These are phyloP conservation scores for Fusarium cicatricum DNA, from an alignment of 2,329 filamentous ascomycete species.

Conservation along the genomic window DNA sequence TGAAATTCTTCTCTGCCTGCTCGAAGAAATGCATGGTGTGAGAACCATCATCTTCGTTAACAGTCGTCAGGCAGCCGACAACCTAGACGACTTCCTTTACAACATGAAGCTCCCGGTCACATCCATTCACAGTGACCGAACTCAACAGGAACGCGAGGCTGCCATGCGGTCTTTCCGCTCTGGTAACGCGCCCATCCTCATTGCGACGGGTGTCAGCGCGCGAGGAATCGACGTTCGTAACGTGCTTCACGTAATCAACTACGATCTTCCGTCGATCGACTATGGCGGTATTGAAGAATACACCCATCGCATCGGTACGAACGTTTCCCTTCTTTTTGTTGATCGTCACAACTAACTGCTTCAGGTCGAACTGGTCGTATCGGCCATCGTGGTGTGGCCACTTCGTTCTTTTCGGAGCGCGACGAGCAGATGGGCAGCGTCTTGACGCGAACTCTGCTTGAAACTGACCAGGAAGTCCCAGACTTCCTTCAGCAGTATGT, in stretches of 20 bases:
- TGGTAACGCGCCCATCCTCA: constrained; percentile 78
- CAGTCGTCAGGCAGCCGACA: constrained; percentile 78
- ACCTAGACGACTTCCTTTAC: constrained; percentile 87
- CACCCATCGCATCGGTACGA: constrained; percentile 87
- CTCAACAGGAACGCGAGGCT: constrained; percentile 90
- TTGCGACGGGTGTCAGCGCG: constrained; percentile 86
- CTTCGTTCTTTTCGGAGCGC: constrained; percentile 84
- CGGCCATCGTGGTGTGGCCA: constrained; percentile 84
- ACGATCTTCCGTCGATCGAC: constrained; percentile 76
- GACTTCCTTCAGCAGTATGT: constrained; percentile 77
- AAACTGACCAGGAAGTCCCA: constrained; percentile 80
- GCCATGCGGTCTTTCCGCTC: constrained; percentile 85
- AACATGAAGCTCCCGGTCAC: constrained; percentile 82
- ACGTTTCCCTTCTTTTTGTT: background rate
- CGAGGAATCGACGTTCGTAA: constrained; percentile 90
- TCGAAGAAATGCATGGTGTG: constrained; percentile 73
- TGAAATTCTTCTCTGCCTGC: constrained; percentile 73
- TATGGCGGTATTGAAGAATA: constrained; percentile 95
- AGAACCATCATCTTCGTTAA: constrained; percentile 94
- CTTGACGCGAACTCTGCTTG: constrained; percentile 82
- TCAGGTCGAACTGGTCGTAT: constrained; percentile 91
- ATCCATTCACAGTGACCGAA: constrained; percentile 87
- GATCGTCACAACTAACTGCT: constrained; percentile 11
- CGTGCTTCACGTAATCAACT: constrained; percentile 93
- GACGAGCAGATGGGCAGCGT: constrained; percentile 77